Percentiles rank a stretch among this genome's conserved stretches.
These are phyloP conservation scores for Cordia subcordata DNA, from an alignment of 257 asterid species.

Conservation along the genomic window DNA sequence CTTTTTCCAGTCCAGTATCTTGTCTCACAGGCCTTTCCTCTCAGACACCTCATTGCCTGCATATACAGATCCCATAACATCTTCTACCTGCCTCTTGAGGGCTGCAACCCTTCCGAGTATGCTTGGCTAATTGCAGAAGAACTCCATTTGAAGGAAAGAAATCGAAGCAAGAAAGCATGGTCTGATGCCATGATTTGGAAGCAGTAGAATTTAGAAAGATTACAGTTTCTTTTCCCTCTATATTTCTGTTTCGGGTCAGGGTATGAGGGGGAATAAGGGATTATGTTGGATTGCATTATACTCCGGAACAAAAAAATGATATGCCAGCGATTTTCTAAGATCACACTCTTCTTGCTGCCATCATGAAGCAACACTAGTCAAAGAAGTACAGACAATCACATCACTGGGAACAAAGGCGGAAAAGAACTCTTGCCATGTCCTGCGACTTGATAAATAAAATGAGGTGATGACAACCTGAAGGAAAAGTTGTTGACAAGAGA, in stretches of 20 bases:
- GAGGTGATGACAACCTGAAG: too few species aligned
- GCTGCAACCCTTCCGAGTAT: conserved; percentile 85
- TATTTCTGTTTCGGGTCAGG: too few species aligned
- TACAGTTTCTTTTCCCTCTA: not conserved
- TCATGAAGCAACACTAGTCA: conserved; percentile 86
- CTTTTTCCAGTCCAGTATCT: too few species aligned
- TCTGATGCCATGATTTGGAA: conserved; percentile 36
- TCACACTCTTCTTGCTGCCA: conserved; percentile 85
- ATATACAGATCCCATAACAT: too few species aligned
- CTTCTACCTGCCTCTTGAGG: conserved; percentile 74
- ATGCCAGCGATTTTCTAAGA: conserved; percentile 76
- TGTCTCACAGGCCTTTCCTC: too few species aligned
- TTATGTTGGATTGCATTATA: not conserved
- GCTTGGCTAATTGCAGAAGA: conserved; percentile 99
- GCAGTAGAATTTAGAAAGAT: not conserved
- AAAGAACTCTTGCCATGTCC: conserved; percentile 79
- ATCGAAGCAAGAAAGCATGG: conserved; percentile 84
- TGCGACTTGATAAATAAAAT: conserved; percentile 29
- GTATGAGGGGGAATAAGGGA: not conserved
- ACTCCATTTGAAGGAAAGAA: conserved; percentile 97
- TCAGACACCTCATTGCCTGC: too few species aligned
- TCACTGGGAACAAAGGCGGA: conserved; percentile 72
- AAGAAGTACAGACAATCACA: conserved; percentile 74
- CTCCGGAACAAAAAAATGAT: conserved; percentile 34
- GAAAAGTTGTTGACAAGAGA: too few species aligned